Evolutionary conservation across 2,329 filamentous ascomycete species (phyloP).

Genomic region (Trichoderma hamatum): DNA sequence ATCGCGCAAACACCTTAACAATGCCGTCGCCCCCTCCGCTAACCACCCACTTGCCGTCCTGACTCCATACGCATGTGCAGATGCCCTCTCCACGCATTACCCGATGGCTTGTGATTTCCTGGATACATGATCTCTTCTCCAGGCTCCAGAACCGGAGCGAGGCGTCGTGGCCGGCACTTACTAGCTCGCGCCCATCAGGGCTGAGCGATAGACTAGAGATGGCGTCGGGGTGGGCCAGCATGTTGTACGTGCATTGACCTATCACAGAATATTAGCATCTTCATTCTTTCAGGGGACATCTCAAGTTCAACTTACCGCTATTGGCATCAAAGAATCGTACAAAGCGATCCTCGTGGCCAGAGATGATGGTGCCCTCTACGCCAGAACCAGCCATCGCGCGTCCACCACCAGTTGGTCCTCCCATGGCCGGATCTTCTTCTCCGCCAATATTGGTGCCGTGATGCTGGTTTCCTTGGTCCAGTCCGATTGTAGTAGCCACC

Average conservation of each 20-base stretch:
- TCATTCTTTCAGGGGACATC: too few relatives aligned
- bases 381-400: constrained; percentile 69
- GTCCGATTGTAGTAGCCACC: constrained; percentile 80
- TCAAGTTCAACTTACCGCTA: constrained; percentile 72
- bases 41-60: constrained; percentile 92
- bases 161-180: constrained; percentile 94
- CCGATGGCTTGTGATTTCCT: constrained; percentile 91
- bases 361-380: constrained; percentile 92
- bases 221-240: constrained; percentile 92
- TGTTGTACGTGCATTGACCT: constrained; percentile 99
- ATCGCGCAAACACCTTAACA: constrained; percentile 83
- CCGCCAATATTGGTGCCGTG: constrained; percentile 62
- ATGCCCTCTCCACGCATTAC: constrained; percentile 96
- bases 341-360: constrained; percentile 93
- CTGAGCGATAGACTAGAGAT: constrained; percentile 91
- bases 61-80: constrained; percentile 92
- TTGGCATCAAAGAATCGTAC: constrained; percentile 98
- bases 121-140: constrained; percentile 91
- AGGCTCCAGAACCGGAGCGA: constrained; percentile 96
- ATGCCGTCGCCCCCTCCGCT: constrained; percentile 93
- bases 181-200: constrained; percentile 89
- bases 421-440: constrained; percentile 68
- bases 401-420: constrained; percentile 77
- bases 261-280: constrained; percentile 6
- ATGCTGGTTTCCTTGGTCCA: constrained; percentile 68